These are phyloP conservation scores for Yarrowia galli DNA, from an alignment of 1,139 yeast species.

Conservation along the genomic window DNA sequence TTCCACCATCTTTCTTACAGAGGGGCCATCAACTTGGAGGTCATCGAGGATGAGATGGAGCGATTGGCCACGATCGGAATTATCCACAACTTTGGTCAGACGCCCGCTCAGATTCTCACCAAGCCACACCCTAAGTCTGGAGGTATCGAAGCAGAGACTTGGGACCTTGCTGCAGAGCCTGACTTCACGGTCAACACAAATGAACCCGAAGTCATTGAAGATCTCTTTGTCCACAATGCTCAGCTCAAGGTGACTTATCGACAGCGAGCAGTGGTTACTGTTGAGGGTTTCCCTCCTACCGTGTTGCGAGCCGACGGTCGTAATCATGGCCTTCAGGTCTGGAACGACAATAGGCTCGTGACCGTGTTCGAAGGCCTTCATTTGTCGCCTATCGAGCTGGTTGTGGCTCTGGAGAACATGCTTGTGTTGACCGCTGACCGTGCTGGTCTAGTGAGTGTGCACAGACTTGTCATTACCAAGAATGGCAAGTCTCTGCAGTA, in stretches of 20 bases:
- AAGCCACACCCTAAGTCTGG: slow-evolving; percentile 67
- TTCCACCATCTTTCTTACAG: slow-evolving; percentile 83
- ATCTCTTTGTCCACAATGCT: slow-evolving; percentile 22
- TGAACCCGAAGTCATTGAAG: slow-evolving; percentile 31
- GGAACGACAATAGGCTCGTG: slow-evolving; percentile 24
- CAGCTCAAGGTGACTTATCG: slow-evolving; percentile 36
- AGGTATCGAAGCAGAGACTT: slow-evolving; percentile 44
- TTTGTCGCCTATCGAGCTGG: slow-evolving; percentile 29
- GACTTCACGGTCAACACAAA: slow-evolving; percentile 27
- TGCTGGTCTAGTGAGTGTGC: slow-evolving; percentile 25
- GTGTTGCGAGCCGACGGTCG: slow-evolving; percentile 7
- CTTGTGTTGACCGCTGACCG: slow-evolving; percentile 29
- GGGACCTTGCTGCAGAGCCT: slow-evolving; percentile 23
- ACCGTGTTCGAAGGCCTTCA: slow-evolving; percentile 36
- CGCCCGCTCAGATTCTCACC: slow-evolving; percentile 73
- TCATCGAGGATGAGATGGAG: slow-evolving; percentile 73
- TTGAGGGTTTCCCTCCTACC: slow-evolving; percentile 24
- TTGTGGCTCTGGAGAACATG: slow-evolving; percentile 27
- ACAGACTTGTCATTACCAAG: slow-evolving; percentile 25
- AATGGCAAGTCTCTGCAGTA: slow-evolving; percentile 18
- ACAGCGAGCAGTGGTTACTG: slow-evolving; percentile 25
- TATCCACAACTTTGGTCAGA: slow-evolving; percentile 89
- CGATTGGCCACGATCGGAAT: slow-evolving; percentile 78
- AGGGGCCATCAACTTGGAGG: slow-evolving; percentile 80
- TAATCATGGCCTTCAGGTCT: slow-evolving; percentile 32